Evolutionary conservation across 108 stramenopile species (phyloP).

Genomic region (Pseudonitzschia pungens): DNA sequence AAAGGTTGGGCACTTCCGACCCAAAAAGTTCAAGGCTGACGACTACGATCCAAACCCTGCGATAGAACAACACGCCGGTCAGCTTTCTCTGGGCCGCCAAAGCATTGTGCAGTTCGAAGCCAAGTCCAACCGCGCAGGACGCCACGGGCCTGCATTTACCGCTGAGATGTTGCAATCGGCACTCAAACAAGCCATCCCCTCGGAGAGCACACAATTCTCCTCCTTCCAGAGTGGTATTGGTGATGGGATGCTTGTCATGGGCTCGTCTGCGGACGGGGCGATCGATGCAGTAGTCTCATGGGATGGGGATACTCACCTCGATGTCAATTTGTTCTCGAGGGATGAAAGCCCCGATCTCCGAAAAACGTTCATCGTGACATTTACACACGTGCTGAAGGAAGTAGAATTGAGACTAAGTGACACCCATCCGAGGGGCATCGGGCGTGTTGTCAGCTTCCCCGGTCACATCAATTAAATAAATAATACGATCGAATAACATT

Average conservation of each 20-base stretch:
- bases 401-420: background rate
- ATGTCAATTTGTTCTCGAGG: constrained; percentile 61
- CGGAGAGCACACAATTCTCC: background rate
- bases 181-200: background rate
- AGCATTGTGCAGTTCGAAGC: constrained; percentile 43
- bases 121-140: background rate
- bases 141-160: background rate
- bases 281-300: constrained; percentile 39
- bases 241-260: constrained; percentile 53
- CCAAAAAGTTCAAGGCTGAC: constrained; percentile 22
- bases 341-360: constrained; percentile 30
- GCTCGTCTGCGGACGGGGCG: constrained; percentile 32
- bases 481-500: background rate
- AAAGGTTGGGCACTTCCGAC: background rate
- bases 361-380: background rate
- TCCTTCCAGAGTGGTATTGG: constrained; percentile 34
- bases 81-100: constrained; percentile 54
- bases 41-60: constrained; percentile 57
- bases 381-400: background rate
- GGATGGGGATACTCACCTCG: constrained; percentile 61
- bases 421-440: constrained; percentile 14
- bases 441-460: constrained; percentile 3
- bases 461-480: background rate
- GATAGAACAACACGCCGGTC: constrained; percentile 46
- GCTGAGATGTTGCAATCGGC: constrained; percentile 6